Evolutionary conservation across 345 rosid species (phyloP), one percentile per base, ranked within the genome.

Genomic region (Rubroshorea leprosula): DNA sequence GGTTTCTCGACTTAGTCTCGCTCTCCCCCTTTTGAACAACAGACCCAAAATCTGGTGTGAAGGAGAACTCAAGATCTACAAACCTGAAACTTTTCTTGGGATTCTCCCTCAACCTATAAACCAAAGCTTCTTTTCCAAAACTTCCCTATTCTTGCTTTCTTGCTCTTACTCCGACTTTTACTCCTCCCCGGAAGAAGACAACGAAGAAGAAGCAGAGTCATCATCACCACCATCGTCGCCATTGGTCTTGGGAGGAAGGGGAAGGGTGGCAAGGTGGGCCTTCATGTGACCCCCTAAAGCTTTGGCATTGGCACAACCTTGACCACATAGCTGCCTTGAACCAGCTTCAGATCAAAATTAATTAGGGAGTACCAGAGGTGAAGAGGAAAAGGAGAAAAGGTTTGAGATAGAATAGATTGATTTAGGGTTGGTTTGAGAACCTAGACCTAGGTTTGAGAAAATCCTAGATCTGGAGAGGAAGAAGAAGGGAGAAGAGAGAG

Each of bases 1-100:
- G 92, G 56, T 73, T 73, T 60, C 44, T 70, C 8, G 88, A 79
- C 65, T 88, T 90, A 15, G 90, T 77, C 77, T 85, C 96, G 29
- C 88, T 81, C 61, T 79, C 87, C 24, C 77, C 68, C 56, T 80
- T 74, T 51, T 82, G 80, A 45, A 70, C 78, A 21, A 48, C 68
- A 66, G 67, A 58, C 15, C 74, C 80, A 20, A 62, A 65, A 70
- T 74, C 79, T 19, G 29, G 54, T 1, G 64, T 70, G 55, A 74
- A 77, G 20, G 77, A 63, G 54, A 76, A 78, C 65, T 78, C 77
- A 52, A 83, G 95, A 64, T 90, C 93, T 64, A 78, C 71, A 49
- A 85, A 54, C 58, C 82, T 72, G 74, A 69, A 58, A 35, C 83
- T 78, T 74, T 55, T n/a, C n/a, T n/a, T n/a, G n/a, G n/a, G n/a